These are phyloP conservation scores for Calophaca sinica DNA, from an alignment of 306 rosid species.

Conservation along the genomic window DNA sequence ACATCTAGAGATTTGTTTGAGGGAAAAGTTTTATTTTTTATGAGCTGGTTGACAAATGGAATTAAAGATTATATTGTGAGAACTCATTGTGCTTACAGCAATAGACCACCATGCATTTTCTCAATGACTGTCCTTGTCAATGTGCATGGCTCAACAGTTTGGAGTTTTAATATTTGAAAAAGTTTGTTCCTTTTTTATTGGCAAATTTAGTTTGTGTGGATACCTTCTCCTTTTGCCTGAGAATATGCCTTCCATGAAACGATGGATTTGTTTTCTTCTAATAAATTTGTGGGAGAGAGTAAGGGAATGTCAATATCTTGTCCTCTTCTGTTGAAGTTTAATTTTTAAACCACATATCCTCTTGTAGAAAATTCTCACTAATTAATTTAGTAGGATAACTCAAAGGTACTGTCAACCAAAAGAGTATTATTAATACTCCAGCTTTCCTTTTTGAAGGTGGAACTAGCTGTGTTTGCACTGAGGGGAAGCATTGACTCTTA, in stretches of 20 bases:
- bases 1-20: too few relatives aligned
- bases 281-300: slow-evolving; percentile 48
- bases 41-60: too few relatives aligned
- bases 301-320: slow-evolving; percentile 67
- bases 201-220: slow-evolving; percentile 46
- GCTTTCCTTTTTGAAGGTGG: neutral
- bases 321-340: slow-evolving; percentile 57
- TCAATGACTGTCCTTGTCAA: slow-evolving; percentile 47
- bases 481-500: slow-evolving; percentile 47
- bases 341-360: slow-evolving; percentile 49
- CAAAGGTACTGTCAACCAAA: slow-evolving; percentile 48
- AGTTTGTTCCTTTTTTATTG: slow-evolving; percentile 51
- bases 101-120: slow-evolving; percentile 37
- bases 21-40: too few relatives aligned
- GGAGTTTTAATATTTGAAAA: slow-evolving; percentile 47
- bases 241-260: slow-evolving; percentile 54
- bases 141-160: slow-evolving; percentile 64
- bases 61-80: slow-evolving; percentile 24
- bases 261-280: slow-evolving; percentile 55
- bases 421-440: slow-evolving; percentile 36
- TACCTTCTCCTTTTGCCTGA: slow-evolving; percentile 51
- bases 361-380: slow-evolving; percentile 64
- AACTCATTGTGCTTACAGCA: slow-evolving; percentile 36
- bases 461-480: slow-evolving; percentile 36
- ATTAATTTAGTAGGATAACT: slow-evolving; percentile 55